Base-by-base conservation (phyloP, 805 yeast species). In the Kazachstania martiniae region DNA sequence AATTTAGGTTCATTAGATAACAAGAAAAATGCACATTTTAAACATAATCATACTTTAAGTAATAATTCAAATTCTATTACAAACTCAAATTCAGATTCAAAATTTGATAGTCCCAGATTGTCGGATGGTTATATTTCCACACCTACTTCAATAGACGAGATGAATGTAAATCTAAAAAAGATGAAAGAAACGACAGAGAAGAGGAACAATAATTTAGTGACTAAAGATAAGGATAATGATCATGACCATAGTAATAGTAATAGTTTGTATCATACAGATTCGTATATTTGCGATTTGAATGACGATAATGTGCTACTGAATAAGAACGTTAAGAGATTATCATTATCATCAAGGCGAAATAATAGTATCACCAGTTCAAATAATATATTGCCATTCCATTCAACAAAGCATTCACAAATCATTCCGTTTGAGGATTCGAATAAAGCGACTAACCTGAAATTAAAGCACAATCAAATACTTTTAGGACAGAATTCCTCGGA, bases 231-330 rank as follows among this genome's bases (percentile, higher is more conserved):
- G 8, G 28, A 18, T 28, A 31, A n/a, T 27, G n/a, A 18, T 17
- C 13, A 29, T 8, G 15, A 23, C 30, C 18, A 22, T 10, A 28
- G 16, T 27, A 17, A 18, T 15, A 17, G 9, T n/a, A 33, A 16
- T 33, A 43, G 48, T 21, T 36, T 47, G 24, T 33, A 47, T 17
- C 54, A 51, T 13, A 55, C 51, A 12, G 58, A 47, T 5, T 56
- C 63, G 1, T 61, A 59, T 34, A 50, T 60, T 6, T 60, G 58
- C 31, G 63, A 56, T 35, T 45, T 43, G 15, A 38, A 41, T 17
- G 53, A 53, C 18, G 61, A 54, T n/a, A 41, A 49, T 7, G 50
- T 59, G 2, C 36, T 62, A 23, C 38, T 62, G 34, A 62, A 61
- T 36, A 59, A 50, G 28, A 50, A 37, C 35, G 53, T 37, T 28